phyloP scores from a whole-genome alignment of 106 monocot genomes.

The Cymbidium sinense region DNA sequence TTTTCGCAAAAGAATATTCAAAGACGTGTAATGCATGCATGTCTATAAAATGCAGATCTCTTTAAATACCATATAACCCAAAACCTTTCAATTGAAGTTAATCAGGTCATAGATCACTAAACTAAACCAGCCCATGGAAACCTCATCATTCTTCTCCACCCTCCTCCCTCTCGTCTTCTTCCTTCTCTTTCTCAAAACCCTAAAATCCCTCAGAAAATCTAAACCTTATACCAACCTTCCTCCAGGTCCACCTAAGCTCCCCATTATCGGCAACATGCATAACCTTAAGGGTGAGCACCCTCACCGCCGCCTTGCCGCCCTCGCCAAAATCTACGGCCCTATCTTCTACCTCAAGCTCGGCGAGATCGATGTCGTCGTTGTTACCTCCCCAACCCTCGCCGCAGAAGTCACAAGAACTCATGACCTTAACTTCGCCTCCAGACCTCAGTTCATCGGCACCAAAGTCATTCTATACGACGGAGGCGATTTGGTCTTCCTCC shows the following conservation, averaged over 20 bases:
- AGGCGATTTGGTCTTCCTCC: conserved; percentile 19
- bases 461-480: conserved; percentile 12
- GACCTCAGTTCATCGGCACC: background rate
- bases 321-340: conserved; percentile 17
- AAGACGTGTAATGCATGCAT: too few species aligned
- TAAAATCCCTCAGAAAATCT: too few species aligned
- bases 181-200: too few species aligned
- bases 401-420: conserved; percentile 21
- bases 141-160: too few species aligned
- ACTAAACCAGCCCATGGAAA: too few species aligned
- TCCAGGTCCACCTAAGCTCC: conserved; percentile 21
- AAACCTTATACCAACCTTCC: too few species aligned
- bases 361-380: conserved; percentile 12
- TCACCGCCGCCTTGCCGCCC: conserved; percentile 10
- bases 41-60: too few species aligned
- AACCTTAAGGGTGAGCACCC: conserved; percentile 7
- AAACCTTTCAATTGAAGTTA: too few species aligned
- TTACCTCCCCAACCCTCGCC: conserved; percentile 17
- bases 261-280: conserved; percentile 29
- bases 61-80: too few species aligned
- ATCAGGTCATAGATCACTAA: too few species aligned
- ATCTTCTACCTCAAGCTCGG: conserved; percentile 31
- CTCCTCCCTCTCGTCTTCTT: too few species aligned
- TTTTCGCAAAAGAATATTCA: too few species aligned
- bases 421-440: conserved; percentile 19